These are phyloP conservation scores for Neophaeococcomyces aloes DNA, from an alignment of 2,329 filamentous ascomycete genomes.

Conservation along the genomic window DNA sequence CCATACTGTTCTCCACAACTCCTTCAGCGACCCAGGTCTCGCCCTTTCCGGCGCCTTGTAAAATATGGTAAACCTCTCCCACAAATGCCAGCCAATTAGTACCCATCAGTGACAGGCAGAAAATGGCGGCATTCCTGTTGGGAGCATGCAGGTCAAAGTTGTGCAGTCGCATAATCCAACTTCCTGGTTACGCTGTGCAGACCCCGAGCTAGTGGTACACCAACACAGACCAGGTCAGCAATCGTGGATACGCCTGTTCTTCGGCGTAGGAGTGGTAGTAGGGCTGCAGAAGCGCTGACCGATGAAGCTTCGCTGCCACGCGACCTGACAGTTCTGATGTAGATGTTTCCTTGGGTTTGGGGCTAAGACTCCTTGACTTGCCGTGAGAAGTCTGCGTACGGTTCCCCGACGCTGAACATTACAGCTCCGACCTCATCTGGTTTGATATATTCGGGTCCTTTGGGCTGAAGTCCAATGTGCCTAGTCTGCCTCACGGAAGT, in stretches of 20 bases:
- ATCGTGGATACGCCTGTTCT: constrained; percentile 60
- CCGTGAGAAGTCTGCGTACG: constrained; percentile 94
- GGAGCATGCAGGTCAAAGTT: constrained; percentile 82
- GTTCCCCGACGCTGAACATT: too few species aligned
- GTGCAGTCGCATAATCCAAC: constrained; percentile 61
- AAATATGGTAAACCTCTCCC: constrained; percentile 84
- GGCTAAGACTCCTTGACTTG: constrained; percentile 89
- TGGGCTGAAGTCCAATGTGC: too few species aligned
- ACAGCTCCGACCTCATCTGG: too few species aligned
- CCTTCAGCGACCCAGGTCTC: constrained; percentile 94
- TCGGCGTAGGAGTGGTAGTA: constrained; percentile 51
- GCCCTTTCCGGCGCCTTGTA: constrained; percentile 70
- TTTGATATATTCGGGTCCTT: too few species aligned
- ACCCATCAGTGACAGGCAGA: constrained; percentile 95
- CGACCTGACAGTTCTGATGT: constrained; percentile 58
- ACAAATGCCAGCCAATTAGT: constrained; percentile 97
- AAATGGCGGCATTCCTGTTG: constrained; percentile 72
- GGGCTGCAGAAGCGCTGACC: constrained; percentile 30
- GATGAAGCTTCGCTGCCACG: constrained; percentile 38
- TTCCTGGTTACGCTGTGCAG: constrained; percentile 47
- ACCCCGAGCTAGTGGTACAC: constrained; percentile 66
- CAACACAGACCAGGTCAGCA: constrained; percentile 87
- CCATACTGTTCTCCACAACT: constrained; percentile 58
- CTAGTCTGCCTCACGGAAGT: background rate
- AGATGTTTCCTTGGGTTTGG: constrained; percentile 86